Evolutionary conservation across 2,329 filamentous ascomycete species (phyloP), one percentile per base, ranked within the genome.

Genomic region (Aspergillus bombycis): DNA sequence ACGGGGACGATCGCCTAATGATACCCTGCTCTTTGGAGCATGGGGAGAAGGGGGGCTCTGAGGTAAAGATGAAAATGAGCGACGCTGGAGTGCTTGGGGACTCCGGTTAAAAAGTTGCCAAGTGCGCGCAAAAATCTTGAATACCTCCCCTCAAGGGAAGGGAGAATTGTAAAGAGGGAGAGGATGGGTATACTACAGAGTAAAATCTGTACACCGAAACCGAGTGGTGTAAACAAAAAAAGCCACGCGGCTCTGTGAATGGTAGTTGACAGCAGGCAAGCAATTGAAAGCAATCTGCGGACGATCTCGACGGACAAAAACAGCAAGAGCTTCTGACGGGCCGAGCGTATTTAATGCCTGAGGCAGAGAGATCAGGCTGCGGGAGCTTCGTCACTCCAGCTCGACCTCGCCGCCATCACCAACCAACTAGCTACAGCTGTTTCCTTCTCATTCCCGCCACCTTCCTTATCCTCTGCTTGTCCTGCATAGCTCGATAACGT

Each of bases 121-220:
- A 63, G 77, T 78, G 69, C 75, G 79, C 74, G 80, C 76, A 75
- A 80, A 79, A 80, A 81, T 80, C 71, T 78, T 80, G 77, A 70
- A 63, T 62, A 68, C 70, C 71, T 72, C 68, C 68, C 68, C 67
- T 68, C 46, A 50, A 64, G 62, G 70, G 66, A 70, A 70, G 68
- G 65, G 62, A 64, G 64, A 57, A 43, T 38, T 48, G 43, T 16
- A 66, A 62, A 55, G 50, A 46, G 48, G 38, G 36, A 30, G 62
- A 58, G 58, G 41, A 58, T 48, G n/a, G 55, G 65, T 56, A 63
- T 38, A 30, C 50, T 43, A 41, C 62, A 59, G 48, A 57, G 55
- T 57, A 59, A 48, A 57, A 57, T 19, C 38, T 11, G 32, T 23
- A 60, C 19, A 23, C 30, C 41, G 57, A 34, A 38, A 28, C 52